Evolutionary conservation across 1,284 basidiomycete genomes (phyloP).

Genomic region (Sporisorium sorghi): DNA sequence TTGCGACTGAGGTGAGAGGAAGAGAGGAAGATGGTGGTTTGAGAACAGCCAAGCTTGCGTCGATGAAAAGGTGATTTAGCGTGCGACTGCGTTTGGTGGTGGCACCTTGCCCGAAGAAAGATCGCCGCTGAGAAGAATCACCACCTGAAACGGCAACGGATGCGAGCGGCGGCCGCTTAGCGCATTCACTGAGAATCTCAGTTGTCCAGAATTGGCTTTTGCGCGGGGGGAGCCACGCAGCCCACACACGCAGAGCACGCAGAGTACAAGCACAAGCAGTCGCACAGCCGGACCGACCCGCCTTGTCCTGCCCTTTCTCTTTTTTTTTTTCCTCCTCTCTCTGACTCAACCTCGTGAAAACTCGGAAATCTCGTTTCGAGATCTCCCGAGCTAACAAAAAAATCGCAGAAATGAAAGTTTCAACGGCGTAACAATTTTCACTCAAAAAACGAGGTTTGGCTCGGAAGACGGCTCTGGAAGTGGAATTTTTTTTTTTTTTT

Average conservation of each 20-base stretch:
- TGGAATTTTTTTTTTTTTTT: conserved; percentile 13
- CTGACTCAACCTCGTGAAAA: conserved; percentile 51
- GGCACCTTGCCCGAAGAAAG: conserved; percentile 17
- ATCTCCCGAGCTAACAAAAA: conserved; percentile 15
- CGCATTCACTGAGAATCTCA: not conserved
- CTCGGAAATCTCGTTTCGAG: conserved; percentile 30
- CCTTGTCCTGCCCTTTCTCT: conserved; percentile 13
- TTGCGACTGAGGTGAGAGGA: not conserved
- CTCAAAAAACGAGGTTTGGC: not conserved
- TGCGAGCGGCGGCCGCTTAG: conserved; percentile 4
- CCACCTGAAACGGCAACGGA: not conserved
- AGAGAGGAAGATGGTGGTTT: conserved; percentile 7
- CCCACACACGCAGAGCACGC: not conserved
- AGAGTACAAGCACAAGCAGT: not conserved
- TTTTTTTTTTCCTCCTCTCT: not conserved
- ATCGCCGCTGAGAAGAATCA: conserved; percentile 29
- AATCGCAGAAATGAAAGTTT: not conserved
- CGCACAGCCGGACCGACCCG: conserved; percentile 9
- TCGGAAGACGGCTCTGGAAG: conserved; percentile 27
- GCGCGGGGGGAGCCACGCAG: conserved; percentile 16
- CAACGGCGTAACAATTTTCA: not conserved
- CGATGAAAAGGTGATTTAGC: not conserved
- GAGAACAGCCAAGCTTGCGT: not conserved
- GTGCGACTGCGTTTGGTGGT: conserved; percentile 1
- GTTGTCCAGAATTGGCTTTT: conserved; percentile 6